Base-by-base conservation (phyloP, 179 eudicot genomes). In the Actinidia chinensis region DNA sequence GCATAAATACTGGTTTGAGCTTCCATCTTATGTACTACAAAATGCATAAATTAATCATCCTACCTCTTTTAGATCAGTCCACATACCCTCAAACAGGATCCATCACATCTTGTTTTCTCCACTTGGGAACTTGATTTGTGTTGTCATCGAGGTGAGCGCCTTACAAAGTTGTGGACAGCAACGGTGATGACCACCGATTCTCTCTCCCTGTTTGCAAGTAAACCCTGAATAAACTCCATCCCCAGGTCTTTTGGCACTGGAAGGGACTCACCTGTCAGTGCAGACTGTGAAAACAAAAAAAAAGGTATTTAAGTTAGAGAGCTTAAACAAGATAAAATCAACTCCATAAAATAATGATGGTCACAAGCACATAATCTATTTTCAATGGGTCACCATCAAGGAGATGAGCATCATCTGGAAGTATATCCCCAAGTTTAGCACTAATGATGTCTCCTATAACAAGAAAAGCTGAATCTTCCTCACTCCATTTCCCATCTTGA, bases 71-170 rank as follows among this genome's bases (percentile, higher is more conserved):
- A 36, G 4, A 36, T 36, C 40, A 36, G 40, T 36, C 40, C 40
- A 36, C 40, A 36, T 36, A 36, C 40, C 40, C 40, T 36, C 40
- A 36, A 36, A 36, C 40, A 36, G 40, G 40, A 36, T 36, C 2
- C 40, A 36, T 36, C 2, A 3, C 40, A 36, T 36, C 40, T 36
- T 36, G 40, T 36, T 36, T 36, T 36, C 2, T 36, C 40, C 40
- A 36, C 40, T 36, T 36, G 40, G 40, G 40, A 55, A 89, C 90
- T 89, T 94, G 95, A 82, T 91, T 92, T 40, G 98, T 94, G 79
- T 88, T 84, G 79, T 94, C 98, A 12, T 92, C 98, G 55, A 94
- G 94, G 79, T 94, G 97, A 56, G 98, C 98, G 98, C 97, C 87
- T 92, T 94, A 23, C 98, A 65, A 93, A 93, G 84, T 95, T 92